A percentile compares a stretch with the other conserved stretches of the same genome.
Conservation (phyloP, 2,329 filamentous ascomycete genomes). For the Botryotinia calthae region DNA sequence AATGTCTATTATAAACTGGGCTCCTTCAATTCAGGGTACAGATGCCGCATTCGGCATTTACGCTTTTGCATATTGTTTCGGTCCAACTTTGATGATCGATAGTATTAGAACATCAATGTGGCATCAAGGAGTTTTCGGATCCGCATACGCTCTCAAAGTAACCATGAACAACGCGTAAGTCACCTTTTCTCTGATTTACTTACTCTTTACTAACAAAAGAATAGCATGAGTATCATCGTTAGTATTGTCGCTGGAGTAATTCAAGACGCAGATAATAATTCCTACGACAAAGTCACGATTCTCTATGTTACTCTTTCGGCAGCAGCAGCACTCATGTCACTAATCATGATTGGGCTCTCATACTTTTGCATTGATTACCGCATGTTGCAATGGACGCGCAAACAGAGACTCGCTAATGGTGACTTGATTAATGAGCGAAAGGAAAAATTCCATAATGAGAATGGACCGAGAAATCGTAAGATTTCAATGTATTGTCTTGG, state of each 20-base stretch:
- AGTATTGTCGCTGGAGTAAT: slow-evolving; percentile 56
- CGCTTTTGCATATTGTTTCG: slow-evolving; percentile 53
- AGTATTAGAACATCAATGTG: slow-evolving; percentile 58
- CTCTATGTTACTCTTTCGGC: slow-evolving; percentile 47
- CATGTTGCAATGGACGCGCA: slow-evolving; percentile 9
- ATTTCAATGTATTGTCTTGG: slow-evolving; percentile 4
- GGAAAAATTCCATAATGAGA: background rate
- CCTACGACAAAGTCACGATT: slow-evolving; percentile 54
- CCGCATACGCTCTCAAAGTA: slow-evolving; percentile 59
- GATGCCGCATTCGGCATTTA: slow-evolving; percentile 60
- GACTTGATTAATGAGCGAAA: slow-evolving; percentile 6
- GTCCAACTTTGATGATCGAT: slow-evolving; percentile 59
- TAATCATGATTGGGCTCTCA: background rate
- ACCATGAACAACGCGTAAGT: slow-evolving; percentile 57
- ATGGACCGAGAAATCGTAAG: background rate
- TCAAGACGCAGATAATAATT: slow-evolving; percentile 56
- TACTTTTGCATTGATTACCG: slow-evolving; percentile 5
- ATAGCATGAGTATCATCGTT: slow-evolving; percentile 58
- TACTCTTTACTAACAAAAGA: background rate
- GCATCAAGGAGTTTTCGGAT: slow-evolving; percentile 59
- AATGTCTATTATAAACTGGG: slow-evolving; percentile 55
- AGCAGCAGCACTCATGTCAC: background rate
- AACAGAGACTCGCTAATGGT: slow-evolving; percentile 12
- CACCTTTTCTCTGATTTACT: too few species aligned
- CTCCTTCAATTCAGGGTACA: slow-evolving; percentile 48